Conservation (phyloP, 495 filamentous ascomycete species). For the Acidomyces sp. region DNA sequence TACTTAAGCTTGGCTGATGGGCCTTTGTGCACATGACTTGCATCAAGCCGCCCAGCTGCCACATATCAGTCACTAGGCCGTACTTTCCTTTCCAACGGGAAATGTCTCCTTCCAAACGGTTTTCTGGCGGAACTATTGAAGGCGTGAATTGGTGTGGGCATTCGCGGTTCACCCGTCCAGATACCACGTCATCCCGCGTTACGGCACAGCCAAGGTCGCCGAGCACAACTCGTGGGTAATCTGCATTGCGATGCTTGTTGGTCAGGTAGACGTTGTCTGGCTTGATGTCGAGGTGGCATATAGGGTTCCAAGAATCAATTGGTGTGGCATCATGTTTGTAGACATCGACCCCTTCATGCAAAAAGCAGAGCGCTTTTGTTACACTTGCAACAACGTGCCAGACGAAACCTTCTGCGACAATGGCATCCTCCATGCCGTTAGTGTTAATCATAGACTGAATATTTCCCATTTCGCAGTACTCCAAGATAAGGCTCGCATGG, state of each 20-base stretch:
- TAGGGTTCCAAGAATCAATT: slow-evolving; percentile 13
- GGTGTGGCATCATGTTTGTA: neutral
- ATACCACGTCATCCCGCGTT: slow-evolving; percentile 2
- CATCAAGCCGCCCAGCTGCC: slow-evolving; percentile 8
- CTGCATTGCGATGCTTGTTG: slow-evolving; percentile 4
- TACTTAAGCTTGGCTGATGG: too few relatives aligned
- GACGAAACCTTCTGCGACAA: slow-evolving; percentile 1
- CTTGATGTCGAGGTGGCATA: slow-evolving; percentile 22
- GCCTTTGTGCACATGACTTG: slow-evolving; percentile 7
- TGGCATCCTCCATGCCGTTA: neutral
- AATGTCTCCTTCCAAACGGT: too few relatives aligned
- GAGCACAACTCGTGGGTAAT: slow-evolving; percentile 11
- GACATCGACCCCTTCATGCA: slow-evolving; percentile 16
- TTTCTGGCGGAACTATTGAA: slow-evolving; percentile 10
- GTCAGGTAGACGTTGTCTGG: slow-evolving; percentile 12
- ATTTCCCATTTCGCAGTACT: slow-evolving; percentile 17
- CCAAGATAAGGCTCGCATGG: slow-evolving; percentile 17
- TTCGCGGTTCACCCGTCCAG: neutral
- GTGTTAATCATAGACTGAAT: slow-evolving; percentile 8
- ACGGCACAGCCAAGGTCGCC: slow-evolving; percentile 21
- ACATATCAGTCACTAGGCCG: slow-evolving; percentile 12
- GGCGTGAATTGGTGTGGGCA: neutral
- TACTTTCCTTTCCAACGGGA: slow-evolving; percentile 4
- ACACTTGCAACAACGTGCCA: slow-evolving; percentile 15
- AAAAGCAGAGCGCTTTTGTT: slow-evolving; percentile 11